These are phyloP conservation scores for Capsicum rhomboideum DNA, from an alignment of 257 asterid genomes.

Conservation along the genomic window DNA sequence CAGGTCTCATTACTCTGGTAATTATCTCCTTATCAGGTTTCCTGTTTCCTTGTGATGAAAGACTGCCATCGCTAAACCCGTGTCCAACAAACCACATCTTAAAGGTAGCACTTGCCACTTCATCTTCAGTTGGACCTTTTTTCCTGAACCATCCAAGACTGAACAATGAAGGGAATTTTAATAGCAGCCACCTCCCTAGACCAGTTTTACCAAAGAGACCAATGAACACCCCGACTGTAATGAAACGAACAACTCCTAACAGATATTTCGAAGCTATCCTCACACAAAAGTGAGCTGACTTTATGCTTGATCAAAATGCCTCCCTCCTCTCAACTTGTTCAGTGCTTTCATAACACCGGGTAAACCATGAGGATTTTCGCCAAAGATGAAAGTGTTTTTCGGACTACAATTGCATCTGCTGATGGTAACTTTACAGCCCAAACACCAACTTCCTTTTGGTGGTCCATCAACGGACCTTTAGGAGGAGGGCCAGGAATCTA, in stretches of 20 bases:
- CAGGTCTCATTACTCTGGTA: constrained; percentile 88
- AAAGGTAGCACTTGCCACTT: constrained; percentile 66
- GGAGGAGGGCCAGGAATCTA: constrained; percentile 81
- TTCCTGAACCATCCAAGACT: constrained; percentile 61
- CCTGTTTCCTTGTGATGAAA: constrained; percentile 31
- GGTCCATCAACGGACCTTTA: constrained; percentile 48
- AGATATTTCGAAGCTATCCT: constrained; percentile 54
- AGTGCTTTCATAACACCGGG: constrained; percentile 49
- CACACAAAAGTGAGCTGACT: constrained; percentile 77
- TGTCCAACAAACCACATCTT: constrained; percentile 91
- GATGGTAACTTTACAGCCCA: constrained; percentile 83
- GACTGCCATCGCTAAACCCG: constrained; percentile 48
- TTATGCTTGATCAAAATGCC: constrained; percentile 60
- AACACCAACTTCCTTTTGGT: constrained; percentile 53
- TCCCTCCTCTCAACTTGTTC: constrained; percentile 43
- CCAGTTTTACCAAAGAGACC: constrained; percentile 41
- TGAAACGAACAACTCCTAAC: constrained; percentile 41
- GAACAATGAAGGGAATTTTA: constrained; percentile 55
- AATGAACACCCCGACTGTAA: constrained; percentile 46
- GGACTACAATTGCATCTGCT: constrained; percentile 67
- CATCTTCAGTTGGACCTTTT: constrained; percentile 79
- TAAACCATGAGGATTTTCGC: constrained; percentile 58
- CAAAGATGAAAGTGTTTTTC: constrained; percentile 49
- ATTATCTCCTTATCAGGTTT: constrained; percentile 67
- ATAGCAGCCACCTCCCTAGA: constrained; percentile 61